A percentile compares a stretch with the other conserved stretches of the same genome.
Conservation (phyloP, 352 stramenopile genomes). For the Globisporangium yorkense region DNA sequence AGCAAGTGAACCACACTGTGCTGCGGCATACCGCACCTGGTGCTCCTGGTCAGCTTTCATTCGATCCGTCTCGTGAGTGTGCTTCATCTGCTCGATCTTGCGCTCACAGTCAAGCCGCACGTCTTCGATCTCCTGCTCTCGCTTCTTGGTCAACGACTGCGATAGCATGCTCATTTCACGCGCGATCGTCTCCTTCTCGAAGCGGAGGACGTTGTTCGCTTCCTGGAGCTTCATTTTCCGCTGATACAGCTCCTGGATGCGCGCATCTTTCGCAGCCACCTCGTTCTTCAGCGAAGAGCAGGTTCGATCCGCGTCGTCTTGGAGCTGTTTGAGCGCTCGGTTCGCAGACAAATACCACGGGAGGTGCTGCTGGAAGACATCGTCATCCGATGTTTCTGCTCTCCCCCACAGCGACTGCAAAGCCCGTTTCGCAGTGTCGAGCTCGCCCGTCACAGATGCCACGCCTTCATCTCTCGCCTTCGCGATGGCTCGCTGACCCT, state of each 20-base stretch:
- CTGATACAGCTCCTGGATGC: constrained; percentile 23
- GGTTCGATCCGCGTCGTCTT: constrained; percentile 18
- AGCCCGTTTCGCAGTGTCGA: constrained; percentile 41
- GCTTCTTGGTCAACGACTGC: constrained; percentile 43
- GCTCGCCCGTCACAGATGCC: constrained; percentile 29
- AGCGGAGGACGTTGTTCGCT: constrained; percentile 41
- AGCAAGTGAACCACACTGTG: neutral
- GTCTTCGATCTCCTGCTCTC: constrained; percentile 48
- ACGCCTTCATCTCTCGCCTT: constrained; percentile 22
- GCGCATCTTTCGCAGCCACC: constrained; percentile 16
- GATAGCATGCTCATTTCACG: constrained; percentile 54
- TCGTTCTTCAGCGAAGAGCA: constrained; percentile 19
- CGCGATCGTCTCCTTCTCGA: constrained; percentile 63
- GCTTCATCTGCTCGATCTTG: constrained; percentile 53
- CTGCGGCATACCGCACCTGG: constrained; percentile 20
- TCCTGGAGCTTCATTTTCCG: constrained; percentile 38
- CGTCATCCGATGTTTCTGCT: neutral
- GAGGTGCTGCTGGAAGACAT: constrained; percentile 27
- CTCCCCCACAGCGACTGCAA: constrained; percentile 21
- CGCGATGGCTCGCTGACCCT: constrained; percentile 19
- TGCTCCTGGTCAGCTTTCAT: constrained; percentile 52
- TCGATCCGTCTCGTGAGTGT: constrained; percentile 33
- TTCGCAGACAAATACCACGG: constrained; percentile 49
- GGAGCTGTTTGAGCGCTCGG: constrained; percentile 30
- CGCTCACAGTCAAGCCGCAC: constrained; percentile 41